These are phyloP conservation scores for Mycena sp. DNA, from an alignment of 1,284 basidiomycete species.

Conservation along the genomic window DNA sequence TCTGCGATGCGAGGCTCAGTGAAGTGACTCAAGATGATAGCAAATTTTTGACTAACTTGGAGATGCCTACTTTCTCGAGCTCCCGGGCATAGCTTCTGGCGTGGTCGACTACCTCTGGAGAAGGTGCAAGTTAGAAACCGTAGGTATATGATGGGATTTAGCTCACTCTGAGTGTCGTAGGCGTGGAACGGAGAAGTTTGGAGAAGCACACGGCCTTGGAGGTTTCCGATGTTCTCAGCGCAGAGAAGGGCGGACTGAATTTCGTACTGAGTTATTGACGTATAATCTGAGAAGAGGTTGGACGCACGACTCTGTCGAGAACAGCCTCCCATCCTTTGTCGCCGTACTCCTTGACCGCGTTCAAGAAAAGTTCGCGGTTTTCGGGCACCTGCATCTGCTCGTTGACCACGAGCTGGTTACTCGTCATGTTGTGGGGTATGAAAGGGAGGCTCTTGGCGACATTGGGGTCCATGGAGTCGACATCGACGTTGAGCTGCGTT, in stretches of 20 bases:
- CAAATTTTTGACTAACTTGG: slow-evolving; percentile 6
- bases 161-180: slow-evolving; percentile 26
- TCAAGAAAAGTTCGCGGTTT: slow-evolving; percentile 21
- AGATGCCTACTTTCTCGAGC: slow-evolving; percentile 26
- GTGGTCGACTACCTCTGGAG: slow-evolving; percentile 26
- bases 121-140: neutral
- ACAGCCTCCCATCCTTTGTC: slow-evolving; percentile 23
- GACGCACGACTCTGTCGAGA: slow-evolving; percentile 20
- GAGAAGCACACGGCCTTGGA: slow-evolving; percentile 26
- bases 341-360: slow-evolving; percentile 24
- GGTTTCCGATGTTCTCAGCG: slow-evolving; percentile 26
- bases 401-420: slow-evolving; percentile 27
- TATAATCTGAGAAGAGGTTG: neutral
- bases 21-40: neutral
- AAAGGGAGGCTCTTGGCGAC: slow-evolving; percentile 27
- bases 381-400: slow-evolving; percentile 28
- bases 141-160: neutral
- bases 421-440: slow-evolving; percentile 27
- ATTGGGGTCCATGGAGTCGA: slow-evolving; percentile 28
- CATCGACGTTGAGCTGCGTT: slow-evolving; percentile 30
- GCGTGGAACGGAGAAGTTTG: slow-evolving; percentile 28
- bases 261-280: neutral
- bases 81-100: slow-evolving; percentile 22
- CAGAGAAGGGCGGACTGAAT: slow-evolving; percentile 21
- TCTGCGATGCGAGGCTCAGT: slow-evolving; percentile 5